phyloP scores from a whole-genome alignment of 805 yeast species.

The Yarrowia bubula region DNA sequence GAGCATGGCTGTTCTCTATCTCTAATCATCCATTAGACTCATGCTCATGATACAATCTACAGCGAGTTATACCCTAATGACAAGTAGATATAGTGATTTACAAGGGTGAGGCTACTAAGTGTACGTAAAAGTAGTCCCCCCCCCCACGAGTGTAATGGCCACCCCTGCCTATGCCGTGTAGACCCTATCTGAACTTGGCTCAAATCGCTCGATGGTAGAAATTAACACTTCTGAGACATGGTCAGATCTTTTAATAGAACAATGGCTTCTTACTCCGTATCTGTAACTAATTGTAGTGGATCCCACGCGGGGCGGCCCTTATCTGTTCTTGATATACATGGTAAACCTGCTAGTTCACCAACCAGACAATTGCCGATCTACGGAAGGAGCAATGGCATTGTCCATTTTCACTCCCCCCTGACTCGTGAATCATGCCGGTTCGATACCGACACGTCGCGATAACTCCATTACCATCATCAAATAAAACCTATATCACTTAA shows the following conservation, averaged over 20 bases:
- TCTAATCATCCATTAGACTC: not conserved
- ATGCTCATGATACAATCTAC: not conserved
- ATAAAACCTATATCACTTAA: conserved; percentile 20
- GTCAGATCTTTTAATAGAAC: not conserved
- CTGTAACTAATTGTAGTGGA: too few species aligned
- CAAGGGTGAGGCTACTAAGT: not conserved
- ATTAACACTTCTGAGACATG: conserved; percentile 2
- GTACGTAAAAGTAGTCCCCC: not conserved
- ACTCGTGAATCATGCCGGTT: too few species aligned
- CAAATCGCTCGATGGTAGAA: not conserved
- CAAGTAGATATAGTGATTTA: not conserved
- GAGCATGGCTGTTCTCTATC: too few species aligned
- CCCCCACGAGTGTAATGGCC: conserved; percentile 2
- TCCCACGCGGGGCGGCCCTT: too few species aligned
- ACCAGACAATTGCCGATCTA: too few species aligned
- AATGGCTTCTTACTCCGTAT: too few species aligned
- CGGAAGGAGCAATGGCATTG: too few species aligned
- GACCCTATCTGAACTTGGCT: not conserved
- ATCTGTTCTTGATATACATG: too few species aligned
- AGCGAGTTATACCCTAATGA: not conserved
- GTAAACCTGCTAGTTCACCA: too few species aligned
- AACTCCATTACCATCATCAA: conserved; percentile 22
- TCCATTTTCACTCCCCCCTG: too few species aligned
- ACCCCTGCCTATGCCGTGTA: conserved; percentile 11
- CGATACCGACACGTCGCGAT: not conserved